Evolutionary conservation across 2,329 filamentous ascomycete genomes (phyloP), one percentile per base, ranked within the genome.

Genomic region (Elsinoe australis): DNA sequence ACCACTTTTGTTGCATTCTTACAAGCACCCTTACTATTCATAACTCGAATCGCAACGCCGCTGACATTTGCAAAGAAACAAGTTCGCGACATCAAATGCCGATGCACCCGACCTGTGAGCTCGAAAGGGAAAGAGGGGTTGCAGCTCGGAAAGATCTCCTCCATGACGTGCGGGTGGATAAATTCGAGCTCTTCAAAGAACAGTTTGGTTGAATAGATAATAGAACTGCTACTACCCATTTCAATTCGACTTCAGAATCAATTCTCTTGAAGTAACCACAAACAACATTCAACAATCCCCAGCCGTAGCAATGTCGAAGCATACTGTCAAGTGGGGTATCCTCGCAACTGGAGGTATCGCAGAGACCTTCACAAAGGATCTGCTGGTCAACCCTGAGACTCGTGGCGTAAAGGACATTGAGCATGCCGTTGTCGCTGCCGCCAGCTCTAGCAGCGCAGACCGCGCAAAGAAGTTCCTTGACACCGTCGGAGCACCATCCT

Each of bases 401-500:
- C 84, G 88, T 56, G 76, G 75, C 44, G 83, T 85, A 47, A 69
- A 71, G 51, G 85, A 94, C 57, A 73, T 94, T 53, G 75, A 76
- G 49, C 88, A 95, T 68, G 78, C 80, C 57, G 76, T 94, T 39
- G 78, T 82, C 15, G 88, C 87, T 17, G 87, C 85, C 4, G 84
- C 87, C 17, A 92, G 87, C 1, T 92, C 87, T 3, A 80, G 77
- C 32, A 87, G 84, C 38, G 72, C 76, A 53, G 72, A 78, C 35
- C 79, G 82, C 46, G 87, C 87, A 1, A 72, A 76, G 52, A 70
- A 79, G 42, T 94, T 94, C 68, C 75, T 94, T 61, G 71, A 78
- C 52, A 78, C 82, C 53, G 76, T 83, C 29, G 76, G 81, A 51
- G 80, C 83, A n/a, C 81, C 84, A 3, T 68, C 75, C 14, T 73